Evolutionary conservation across 148 eudicot genomes (phyloP), one percentile per base, ranked within the genome.

Genomic region (Chenopodium suecicum): DNA sequence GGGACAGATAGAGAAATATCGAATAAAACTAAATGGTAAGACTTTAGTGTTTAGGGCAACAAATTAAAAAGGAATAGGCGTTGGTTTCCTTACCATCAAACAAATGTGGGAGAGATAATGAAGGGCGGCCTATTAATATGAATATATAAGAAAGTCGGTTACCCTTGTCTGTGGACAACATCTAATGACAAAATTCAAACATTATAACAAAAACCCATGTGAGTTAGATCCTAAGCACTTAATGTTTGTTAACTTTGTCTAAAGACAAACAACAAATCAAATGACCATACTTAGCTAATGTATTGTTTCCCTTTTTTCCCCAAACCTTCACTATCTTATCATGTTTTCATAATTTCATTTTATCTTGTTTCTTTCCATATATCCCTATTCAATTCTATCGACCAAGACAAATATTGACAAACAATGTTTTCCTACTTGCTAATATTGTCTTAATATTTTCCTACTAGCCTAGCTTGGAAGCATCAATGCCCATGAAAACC

Each of bases 81-180:
- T 46, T 74, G 82, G 86, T 79, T 67, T 34, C 69, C 70, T 76
- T 76, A 44, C 20, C 70, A 68, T 76, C 56, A 56, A 82, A 76
- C 80, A 82, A 34, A 14, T 9, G 17, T 4, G 37, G 41, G 16
- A 25, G 12, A 34, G 8, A 19, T 19, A 23, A 52, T 34, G 34
- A 34, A 37, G 52, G 8, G 1, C 56, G 12, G 1, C 62, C 22
- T 56, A 12, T 17, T 14, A 56, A 56, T 66, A 14, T 29, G 68
- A 73, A 72, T 78, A 77, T 78, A 77, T 70, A 67, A 19, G 27
- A 6, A 56, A 70, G 46, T 70, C 65, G 54, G 85, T 78, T 83
- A 71, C 73, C 73, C 77, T 78, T 83, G 85, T 83, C 81, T 78
- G 75, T 68, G 64, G 79, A 76, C 79, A 62, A 73, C 47, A 69